Conservation (phyloP, 108 stramenopile species). For the Licmophora abbreviata region DNA sequence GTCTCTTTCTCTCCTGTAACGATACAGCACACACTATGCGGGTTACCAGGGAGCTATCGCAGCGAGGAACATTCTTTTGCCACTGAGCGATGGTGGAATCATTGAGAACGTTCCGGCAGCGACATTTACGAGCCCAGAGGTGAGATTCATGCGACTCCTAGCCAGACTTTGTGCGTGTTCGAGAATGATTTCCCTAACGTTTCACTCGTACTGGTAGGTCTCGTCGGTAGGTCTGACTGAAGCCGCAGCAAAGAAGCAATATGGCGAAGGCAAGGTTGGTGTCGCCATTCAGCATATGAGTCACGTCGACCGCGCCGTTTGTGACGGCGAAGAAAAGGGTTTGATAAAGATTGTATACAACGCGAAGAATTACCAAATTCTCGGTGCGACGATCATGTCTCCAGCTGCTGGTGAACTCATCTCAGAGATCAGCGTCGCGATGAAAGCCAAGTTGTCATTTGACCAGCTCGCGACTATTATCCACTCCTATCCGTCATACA, state of each 20-base stretch:
- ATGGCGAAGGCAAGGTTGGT: conserved; percentile 50
- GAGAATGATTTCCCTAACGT: no score
- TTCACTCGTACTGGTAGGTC: no score
- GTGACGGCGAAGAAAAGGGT: conserved; percentile 33
- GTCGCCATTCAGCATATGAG: conserved; percentile 39
- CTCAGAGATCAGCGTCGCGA: conserved; percentile 41
- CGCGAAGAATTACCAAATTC: conserved; percentile 20
- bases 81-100: conserved; percentile 41
- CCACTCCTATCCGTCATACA: conserved; percentile 55
- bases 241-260: conserved; percentile 42
- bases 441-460: conserved; percentile 27
- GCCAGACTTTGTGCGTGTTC: no score
- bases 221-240: conserved; percentile 75
- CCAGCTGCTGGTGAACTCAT: conserved; percentile 59
- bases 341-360: conserved; percentile 48
- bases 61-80: conserved; percentile 78
- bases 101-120: conserved; percentile 56
- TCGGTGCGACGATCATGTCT: conserved; percentile 53
- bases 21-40: conserved; percentile 52
- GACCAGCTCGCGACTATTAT: conserved; percentile 43
- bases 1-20: conserved; percentile 4
- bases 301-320: conserved; percentile 38
- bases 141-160: no score
- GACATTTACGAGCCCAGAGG: conserved; percentile 81
- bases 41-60: conserved; percentile 84